Evolutionary conservation across 352 stramenopile genomes (phyloP), one percentile per base, ranked within the genome.

Genomic region (Globisporangium spinosum): DNA sequence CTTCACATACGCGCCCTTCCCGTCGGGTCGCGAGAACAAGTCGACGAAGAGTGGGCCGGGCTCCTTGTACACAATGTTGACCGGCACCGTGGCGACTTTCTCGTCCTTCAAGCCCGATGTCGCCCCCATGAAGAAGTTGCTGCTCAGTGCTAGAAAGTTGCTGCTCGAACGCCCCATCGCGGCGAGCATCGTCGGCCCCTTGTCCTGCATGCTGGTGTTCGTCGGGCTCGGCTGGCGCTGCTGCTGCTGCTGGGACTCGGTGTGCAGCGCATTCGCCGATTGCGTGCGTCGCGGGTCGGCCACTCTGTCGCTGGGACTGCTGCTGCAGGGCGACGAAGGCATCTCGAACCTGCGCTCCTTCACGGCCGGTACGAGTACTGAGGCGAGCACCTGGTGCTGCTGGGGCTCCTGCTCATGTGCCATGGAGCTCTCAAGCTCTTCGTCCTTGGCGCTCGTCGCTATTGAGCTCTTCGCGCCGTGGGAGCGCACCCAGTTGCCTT

Each of bases 11-110:
- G 87, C 87, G 10, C 87, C 87, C 25, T 74, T 83, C 6, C 82
- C 82, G n/a, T 91, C 80, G 0, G 79, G 71, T 49, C 83, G 77
- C 3, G 87, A 94, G 73, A 87, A 91, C 63, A 94, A 74, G 67
- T 94, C 87, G 51, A 94, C 74, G 59, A 79, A 91, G 25, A 94
- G 62, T 4, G 87, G 82, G 0, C 79, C 85, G 0, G 76, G 69
- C 0, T 77, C 76, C 9, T 64, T 51, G 64, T 93, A 93, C 25
- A 84, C 64, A 29, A 94, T 75, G 20, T 77, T 71, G 3, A 88
- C 75, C 8, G 65, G 62, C 10, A 71, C 72, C 0, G 72, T 73
- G 8, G 75, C 75, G 2, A 72, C 65, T n/a, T 58, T 67, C 22
- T 69, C 62, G 35, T 78, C 77, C 13, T 75, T 72, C 4, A 45